phyloP scores from a whole-genome alignment of 305 asterid species.

The Plantago rigida region DNA sequence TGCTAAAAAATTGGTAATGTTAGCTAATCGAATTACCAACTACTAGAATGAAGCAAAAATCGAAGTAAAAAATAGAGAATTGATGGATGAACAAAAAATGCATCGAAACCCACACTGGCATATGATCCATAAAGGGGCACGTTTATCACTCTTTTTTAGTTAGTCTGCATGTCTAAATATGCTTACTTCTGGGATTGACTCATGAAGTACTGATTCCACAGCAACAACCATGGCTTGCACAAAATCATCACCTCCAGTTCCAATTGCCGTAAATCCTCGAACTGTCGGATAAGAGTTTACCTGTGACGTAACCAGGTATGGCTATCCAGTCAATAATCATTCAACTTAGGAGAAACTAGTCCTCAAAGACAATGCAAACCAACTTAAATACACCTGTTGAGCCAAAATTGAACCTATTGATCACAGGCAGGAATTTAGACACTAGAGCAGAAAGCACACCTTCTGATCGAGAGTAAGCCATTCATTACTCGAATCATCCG shows the following conservation, averaged over 20 bases:
- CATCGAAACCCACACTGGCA: background rate
- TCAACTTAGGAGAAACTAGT: conserved; percentile 21
- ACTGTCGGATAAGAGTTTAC: conserved; percentile 89
- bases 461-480: conserved; percentile 83
- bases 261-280: conserved; percentile 94
- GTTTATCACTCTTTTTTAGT: too few relatives aligned
- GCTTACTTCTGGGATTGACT: conserved; percentile 71
- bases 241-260: conserved; percentile 93
- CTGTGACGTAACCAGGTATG: conserved; percentile 31
- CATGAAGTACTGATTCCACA: conserved; percentile 81
- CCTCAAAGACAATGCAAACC: background rate
- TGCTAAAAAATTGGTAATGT: too few relatives aligned
- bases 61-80: too few relatives aligned
- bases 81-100: background rate
- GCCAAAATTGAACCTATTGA: background rate
- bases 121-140: background rate
- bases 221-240: conserved; percentile 95
- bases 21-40: too few relatives aligned
- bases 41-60: too few relatives aligned
- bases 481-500: conserved; percentile 75
- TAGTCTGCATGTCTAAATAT: conserved; percentile 4
- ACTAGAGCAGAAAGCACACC: conserved; percentile 33
- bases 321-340: conserved; percentile 10
- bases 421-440: background rate
- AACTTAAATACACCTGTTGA: too few relatives aligned